Conservation (phyloP, 306 rosid species). For the Quercus agrifolia region DNA sequence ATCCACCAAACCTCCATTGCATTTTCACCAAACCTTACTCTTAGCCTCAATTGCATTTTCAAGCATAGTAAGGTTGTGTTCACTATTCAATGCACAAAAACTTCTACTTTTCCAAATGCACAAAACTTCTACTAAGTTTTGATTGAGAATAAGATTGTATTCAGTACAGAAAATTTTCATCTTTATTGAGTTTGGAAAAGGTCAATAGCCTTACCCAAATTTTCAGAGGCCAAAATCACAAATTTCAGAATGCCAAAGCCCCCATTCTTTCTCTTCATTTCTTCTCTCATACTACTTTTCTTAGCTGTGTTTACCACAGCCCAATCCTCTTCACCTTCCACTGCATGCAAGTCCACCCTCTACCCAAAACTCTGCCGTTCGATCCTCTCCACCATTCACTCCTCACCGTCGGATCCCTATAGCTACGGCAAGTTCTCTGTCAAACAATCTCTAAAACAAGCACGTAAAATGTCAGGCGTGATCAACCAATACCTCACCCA, state of each 20-base stretch:
- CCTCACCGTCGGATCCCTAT: conserved; percentile 66
- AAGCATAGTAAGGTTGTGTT: no score
- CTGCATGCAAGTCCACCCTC: conserved; percentile 54
- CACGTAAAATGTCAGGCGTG: conserved; percentile 36
- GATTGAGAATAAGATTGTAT: no score
- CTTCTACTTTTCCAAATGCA: no score
- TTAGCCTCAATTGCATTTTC: no score
- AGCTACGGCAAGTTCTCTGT: conserved; percentile 55
- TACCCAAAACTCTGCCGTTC: conserved; percentile 85
- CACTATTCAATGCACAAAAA: no score
- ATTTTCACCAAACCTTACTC: no score
- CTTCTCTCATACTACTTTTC: conserved; percentile 9
- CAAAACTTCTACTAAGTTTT: no score
- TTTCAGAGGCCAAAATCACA: no score
- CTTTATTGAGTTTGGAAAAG: no score
- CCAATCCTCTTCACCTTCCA: conserved; percentile 22
- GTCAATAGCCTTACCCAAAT: no score
- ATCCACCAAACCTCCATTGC: no score
- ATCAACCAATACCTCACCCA: conserved; percentile 30
- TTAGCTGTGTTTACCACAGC: neutral
- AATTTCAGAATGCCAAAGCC: conserved; percentile 19
- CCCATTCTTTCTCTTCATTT: neutral
- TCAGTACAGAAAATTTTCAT: no score
- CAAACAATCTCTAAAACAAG: conserved; percentile 58
- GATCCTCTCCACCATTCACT: conserved; percentile 44